Percentiles rank a stretch among this genome's conserved stretches.
These are phyloP conservation scores for Pichia membranifaciens DNA, from an alignment of 805 yeast species.

Conservation along the genomic window DNA sequence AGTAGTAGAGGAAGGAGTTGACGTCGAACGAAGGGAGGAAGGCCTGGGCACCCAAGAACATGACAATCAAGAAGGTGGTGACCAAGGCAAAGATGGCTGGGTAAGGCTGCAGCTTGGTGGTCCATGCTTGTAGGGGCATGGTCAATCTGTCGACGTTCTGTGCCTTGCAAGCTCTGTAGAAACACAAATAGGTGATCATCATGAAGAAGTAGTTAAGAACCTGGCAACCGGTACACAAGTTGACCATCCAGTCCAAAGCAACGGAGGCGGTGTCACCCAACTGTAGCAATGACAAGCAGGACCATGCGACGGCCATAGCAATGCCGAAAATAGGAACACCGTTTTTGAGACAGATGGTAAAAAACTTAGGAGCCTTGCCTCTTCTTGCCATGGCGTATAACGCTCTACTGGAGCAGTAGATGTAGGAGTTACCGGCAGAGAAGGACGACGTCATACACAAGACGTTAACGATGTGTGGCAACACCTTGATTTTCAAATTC, in stretches of 20 bases:
- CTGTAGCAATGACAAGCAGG: conserved; percentile 31
- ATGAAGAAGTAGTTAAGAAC: conserved; percentile 26
- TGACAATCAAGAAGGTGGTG: conserved; percentile 31
- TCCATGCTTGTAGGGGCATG: conserved; percentile 46
- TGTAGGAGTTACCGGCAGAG: conserved; percentile 79
- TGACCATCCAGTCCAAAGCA: conserved; percentile 30
- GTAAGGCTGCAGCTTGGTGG: conserved; percentile 35
- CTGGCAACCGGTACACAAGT: conserved; percentile 28
- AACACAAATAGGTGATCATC: conserved; percentile 52
- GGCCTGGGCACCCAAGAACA: conserved; percentile 36
- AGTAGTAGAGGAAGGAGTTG: conserved; percentile 40
- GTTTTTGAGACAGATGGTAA: conserved; percentile 51
- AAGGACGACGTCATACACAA: conserved; percentile 69
- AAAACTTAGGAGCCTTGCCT: conserved; percentile 68
- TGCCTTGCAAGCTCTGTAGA: conserved; percentile 54
- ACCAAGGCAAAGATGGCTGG: conserved; percentile 27
- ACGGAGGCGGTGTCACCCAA: conserved; percentile 29
- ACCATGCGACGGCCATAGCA: conserved; percentile 27
- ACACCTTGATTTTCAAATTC: conserved; percentile 54
- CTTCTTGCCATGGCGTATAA: conserved; percentile 64
- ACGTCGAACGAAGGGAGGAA: conserved; percentile 35
- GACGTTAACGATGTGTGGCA: conserved; percentile 77
- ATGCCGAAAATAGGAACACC: conserved; percentile 48
- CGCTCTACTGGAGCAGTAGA: conserved; percentile 64
- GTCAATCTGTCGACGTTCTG: conserved; percentile 45